phyloP scores from a whole-genome alignment of 78 protist genomes.

The Ministeria vibrans region DNA sequence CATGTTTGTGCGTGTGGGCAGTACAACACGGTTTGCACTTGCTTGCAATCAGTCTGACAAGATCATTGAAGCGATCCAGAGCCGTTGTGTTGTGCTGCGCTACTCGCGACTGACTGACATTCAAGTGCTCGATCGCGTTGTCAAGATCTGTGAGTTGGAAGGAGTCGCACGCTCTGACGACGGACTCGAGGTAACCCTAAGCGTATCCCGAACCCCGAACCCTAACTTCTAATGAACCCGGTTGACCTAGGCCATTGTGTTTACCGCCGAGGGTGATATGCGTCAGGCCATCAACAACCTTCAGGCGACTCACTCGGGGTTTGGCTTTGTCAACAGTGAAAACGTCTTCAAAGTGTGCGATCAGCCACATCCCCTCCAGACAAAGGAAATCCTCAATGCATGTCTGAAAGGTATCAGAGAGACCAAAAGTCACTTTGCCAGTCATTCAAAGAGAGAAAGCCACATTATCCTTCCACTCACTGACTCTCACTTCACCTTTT shows the following conservation, averaged over 20 bases:
- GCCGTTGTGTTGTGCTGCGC: slow-evolving; percentile 91
- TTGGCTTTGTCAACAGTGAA: slow-evolving; percentile 64
- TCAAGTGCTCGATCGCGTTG: slow-evolving; percentile 66
- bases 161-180: slow-evolving; percentile 20
- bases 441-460: background rate
- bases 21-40: slow-evolving; percentile 93
- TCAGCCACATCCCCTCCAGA: slow-evolving; percentile 91
- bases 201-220: no score
- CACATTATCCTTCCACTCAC: background rate
- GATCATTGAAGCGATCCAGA: slow-evolving; percentile 92
- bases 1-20: no score
- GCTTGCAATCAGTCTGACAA: slow-evolving; percentile 90
- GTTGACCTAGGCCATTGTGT: slow-evolving; percentile 87
- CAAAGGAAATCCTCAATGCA: slow-evolving; percentile 44
- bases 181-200: slow-evolving; percentile 73
- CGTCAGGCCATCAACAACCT: slow-evolving; percentile 89
- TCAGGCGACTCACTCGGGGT: slow-evolving; percentile 92
- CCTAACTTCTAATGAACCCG: no score
- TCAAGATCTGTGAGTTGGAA: slow-evolving; percentile 44
- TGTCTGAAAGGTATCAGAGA: background rate
- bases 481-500: background rate
- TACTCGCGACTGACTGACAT: slow-evolving; percentile 57
- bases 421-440: background rate
- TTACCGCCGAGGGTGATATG: slow-evolving; percentile 94
- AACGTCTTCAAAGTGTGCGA: slow-evolving; percentile 92